A percentile compares a stretch with the other conserved stretches of the same genome.
phyloP scores from a whole-genome alignment of 495 filamentous ascomycete species.

The Daldinia childiae region DNA sequence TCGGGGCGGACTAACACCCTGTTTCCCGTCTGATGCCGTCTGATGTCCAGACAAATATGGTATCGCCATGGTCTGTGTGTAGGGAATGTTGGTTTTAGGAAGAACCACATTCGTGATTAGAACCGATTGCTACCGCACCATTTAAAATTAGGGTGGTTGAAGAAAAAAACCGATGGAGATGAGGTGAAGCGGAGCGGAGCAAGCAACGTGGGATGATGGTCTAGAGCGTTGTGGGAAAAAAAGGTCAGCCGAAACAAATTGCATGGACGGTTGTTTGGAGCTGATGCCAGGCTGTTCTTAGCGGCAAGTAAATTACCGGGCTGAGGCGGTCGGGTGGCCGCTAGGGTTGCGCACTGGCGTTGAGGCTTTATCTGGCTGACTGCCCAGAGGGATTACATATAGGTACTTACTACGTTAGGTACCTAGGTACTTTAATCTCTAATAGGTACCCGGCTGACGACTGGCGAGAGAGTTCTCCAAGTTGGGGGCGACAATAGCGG shows the following conservation, averaged over 20 bases:
- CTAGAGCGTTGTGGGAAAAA: constrained; percentile 39
- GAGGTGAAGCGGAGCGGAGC: constrained; percentile 35
- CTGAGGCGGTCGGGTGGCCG: constrained; percentile 41
- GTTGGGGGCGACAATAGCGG: constrained; percentile 18
- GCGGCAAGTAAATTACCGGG: constrained; percentile 47
- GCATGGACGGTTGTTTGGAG: constrained; percentile 40
- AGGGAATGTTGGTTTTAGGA: constrained; percentile 17
- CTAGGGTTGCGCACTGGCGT: constrained; percentile 18
- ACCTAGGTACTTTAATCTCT: no score
- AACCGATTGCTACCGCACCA: constrained; percentile 38
- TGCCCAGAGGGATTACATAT: no score
- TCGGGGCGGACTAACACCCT: constrained; percentile 24
- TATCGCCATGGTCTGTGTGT: constrained; percentile 13
- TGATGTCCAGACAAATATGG: constrained; percentile 30
- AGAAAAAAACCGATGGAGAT: constrained; percentile 20
- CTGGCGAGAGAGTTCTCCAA: constrained; percentile 18
- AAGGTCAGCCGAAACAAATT: constrained; percentile 42
- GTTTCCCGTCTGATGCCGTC: constrained; percentile 17
- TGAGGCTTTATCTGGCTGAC: constrained; percentile 34
- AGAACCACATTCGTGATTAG: constrained; percentile 5
- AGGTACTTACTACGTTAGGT: no score
- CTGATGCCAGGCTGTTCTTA: constrained; percentile 43
- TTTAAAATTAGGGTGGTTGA: constrained; percentile 39
- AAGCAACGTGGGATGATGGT: constrained; percentile 39
- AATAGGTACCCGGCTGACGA: constrained; percentile 10